Base-by-base conservation (phyloP, 2,329 filamentous ascomycete genomes). In the Zalaria sp. region DNA sequence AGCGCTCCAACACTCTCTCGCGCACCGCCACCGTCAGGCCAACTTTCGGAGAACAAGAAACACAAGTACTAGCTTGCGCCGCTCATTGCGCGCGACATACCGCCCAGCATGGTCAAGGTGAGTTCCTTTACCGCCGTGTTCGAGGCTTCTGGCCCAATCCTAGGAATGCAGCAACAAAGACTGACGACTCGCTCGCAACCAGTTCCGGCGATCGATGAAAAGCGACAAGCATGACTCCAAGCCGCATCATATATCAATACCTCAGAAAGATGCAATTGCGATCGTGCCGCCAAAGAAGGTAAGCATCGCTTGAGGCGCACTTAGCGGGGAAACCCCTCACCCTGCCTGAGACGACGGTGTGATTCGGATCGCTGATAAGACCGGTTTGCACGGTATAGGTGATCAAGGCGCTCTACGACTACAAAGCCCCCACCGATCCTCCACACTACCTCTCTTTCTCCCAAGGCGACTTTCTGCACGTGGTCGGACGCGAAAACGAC, bases 401-500 rank as follows among this genome's bases (percentile, higher is more conserved):
- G 46, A 98, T 98, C 62, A 87, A 89, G 69, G 91, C 91, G 27
- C 80, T 95, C 45, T 94, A 93, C 72, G 85, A 93, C 62, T 93
- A 93, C 66, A 75, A 81, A 56, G 83, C 87, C 45, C 75, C 81
- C 55, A 46, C 49, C 41, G 47, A 47, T 35, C 54, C 57, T 35
- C 77, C 78, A 46, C 62, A 66, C 46, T 68, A 94, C 67, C 72
- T 98, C 54, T 81, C 83, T 59, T 98, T 98, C 65, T 86, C 81
- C 50, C 83, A 86, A 59, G 91, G 91, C 57, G 91, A 98, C 62
- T 98, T 96, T 63, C 91, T 98, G 61, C 89, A 96, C 68, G 91
- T 98, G 49, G 89, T 96, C 61, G 86, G 84, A 55, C 82, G 89
- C 61, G 91, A 96, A 67, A 81, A 95, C 69, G 89, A 96, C 60